phyloP scores from a whole-genome alignment of 2,329 filamentous ascomycete genomes.

The Talaromyces sp. region DNA sequence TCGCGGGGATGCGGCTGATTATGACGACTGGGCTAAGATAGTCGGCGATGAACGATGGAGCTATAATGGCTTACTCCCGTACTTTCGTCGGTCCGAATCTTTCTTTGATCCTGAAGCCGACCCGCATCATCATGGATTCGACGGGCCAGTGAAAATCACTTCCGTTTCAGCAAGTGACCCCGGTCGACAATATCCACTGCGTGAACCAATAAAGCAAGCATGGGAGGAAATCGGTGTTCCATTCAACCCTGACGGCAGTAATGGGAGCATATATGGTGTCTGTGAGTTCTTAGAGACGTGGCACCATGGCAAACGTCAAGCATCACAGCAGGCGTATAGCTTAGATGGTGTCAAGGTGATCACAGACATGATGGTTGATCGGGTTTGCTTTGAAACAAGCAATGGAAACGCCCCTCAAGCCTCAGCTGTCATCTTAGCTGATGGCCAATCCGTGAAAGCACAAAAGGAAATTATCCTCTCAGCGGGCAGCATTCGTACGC shows the following conservation, averaged over 20 bases:
- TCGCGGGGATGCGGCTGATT: neutral
- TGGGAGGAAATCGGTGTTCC: neutral
- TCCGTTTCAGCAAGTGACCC: neutral
- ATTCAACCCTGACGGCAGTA: neutral
- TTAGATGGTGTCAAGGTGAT: neutral
- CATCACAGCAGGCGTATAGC: neutral
- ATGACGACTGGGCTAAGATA: constrained; percentile 2
- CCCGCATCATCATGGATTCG: neutral
- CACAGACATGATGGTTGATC: neutral
- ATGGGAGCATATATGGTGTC: neutral
- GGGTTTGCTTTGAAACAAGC: neutral
- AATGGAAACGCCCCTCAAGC: neutral
- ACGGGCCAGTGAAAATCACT: neutral
- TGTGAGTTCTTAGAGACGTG: neutral
- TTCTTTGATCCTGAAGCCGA: neutral
- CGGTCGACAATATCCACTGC: neutral
- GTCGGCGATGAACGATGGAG: constrained; percentile 4
- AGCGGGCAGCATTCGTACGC: neutral
- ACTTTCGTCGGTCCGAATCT: neutral
- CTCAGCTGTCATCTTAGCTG: neutral
- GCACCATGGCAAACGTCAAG: neutral
- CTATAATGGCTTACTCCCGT: neutral
- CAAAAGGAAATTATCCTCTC: constrained; percentile 2
- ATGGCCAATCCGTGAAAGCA: neutral
- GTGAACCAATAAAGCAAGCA: neutral